Percentiles rank a stretch among this genome's conserved stretches.
These are phyloP conservation scores for Scalesia atractyloides DNA, from an alignment of 129 eudicot species.

Conservation along the genomic window DNA sequence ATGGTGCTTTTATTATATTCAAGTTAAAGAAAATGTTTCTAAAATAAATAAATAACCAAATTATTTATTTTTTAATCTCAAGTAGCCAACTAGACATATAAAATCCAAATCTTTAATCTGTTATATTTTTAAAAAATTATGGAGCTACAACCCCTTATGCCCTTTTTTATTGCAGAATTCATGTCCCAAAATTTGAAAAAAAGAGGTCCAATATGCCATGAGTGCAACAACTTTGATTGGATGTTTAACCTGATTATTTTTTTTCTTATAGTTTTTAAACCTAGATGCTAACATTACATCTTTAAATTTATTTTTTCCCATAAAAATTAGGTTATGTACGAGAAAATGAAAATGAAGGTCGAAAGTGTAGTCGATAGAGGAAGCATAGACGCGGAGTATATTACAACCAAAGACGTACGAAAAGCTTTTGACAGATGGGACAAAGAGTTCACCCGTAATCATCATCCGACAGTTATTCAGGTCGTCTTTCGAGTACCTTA, in stretches of 20 bases:
- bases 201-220: neutral
- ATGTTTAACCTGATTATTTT: neutral
- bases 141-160: neutral
- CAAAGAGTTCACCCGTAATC: slow-evolving; percentile 41
- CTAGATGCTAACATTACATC: neutral
- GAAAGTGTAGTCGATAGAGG: slow-evolving; percentile 66
- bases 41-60: neutral
- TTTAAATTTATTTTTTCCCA: neutral
- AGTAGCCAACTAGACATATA: slow-evolving; percentile 26
- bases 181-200: neutral
- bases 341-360: slow-evolving; percentile 52
- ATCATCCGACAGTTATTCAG: slow-evolving; percentile 75
- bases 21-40: neutral
- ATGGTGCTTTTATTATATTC: neutral
- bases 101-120: neutral
- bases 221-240: neutral
- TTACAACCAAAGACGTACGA: slow-evolving; percentile 22
- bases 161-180: slow-evolving; percentile 8
- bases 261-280: neutral
- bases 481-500: slow-evolving; percentile 22
- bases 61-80: neutral
- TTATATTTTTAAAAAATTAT: neutral
- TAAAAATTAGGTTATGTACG: slow-evolving; percentile 41
- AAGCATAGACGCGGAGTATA: slow-evolving; percentile 42
- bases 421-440: slow-evolving; percentile 50